Evolutionary conservation across 202 grass and related monocot genomes (phyloP).

Genomic region (Panicum hallii): DNA sequence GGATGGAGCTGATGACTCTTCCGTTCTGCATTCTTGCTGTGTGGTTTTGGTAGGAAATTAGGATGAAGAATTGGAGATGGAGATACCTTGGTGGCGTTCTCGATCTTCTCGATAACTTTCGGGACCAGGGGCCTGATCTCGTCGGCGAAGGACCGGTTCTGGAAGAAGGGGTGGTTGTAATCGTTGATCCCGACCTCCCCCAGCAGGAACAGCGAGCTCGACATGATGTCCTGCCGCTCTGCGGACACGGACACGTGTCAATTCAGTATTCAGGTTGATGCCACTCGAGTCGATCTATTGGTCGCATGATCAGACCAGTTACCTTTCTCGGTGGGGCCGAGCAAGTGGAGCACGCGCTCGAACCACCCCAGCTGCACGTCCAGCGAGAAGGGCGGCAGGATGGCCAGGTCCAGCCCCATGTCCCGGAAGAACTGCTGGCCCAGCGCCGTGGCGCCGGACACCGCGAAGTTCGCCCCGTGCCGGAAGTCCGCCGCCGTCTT

Average conservation of each 20-base stretch:
- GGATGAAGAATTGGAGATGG: too few species aligned
- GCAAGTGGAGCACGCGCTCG: slow-evolving; percentile 39
- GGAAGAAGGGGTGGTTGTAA: slow-evolving; percentile 57
- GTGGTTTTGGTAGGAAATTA: too few species aligned
- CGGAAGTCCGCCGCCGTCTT: slow-evolving; percentile 48
- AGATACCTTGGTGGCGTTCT: slow-evolving; percentile 43
- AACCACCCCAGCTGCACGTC: slow-evolving; percentile 61
- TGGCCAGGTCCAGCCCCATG: slow-evolving; percentile 50
- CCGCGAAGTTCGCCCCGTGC: slow-evolving; percentile 52
- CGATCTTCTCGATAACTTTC: slow-evolving; percentile 45
- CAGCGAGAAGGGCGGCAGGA: slow-evolving; percentile 56
- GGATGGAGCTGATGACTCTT: too few species aligned
- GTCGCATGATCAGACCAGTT: not conserved
- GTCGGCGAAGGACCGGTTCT: slow-evolving; percentile 29
- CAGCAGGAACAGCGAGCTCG: slow-evolving; percentile 55
- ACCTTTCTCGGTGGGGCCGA: slow-evolving; percentile 28
- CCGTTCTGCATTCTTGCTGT: too few species aligned
- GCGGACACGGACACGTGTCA: not conserved
- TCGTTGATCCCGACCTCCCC: slow-evolving; percentile 63
- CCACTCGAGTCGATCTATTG: not conserved
- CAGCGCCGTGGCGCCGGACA: slow-evolving; percentile 53
- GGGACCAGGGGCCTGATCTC: slow-evolving; percentile 49
- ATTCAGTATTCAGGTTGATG: too few species aligned
- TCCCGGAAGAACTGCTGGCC: slow-evolving; percentile 48
- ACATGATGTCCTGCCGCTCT: slow-evolving; percentile 48